Evolutionary conservation across 768 basidiomycete species (phyloP), one percentile per base, ranked within the genome.

Genomic region (Leucocoprinus leucothites): DNA sequence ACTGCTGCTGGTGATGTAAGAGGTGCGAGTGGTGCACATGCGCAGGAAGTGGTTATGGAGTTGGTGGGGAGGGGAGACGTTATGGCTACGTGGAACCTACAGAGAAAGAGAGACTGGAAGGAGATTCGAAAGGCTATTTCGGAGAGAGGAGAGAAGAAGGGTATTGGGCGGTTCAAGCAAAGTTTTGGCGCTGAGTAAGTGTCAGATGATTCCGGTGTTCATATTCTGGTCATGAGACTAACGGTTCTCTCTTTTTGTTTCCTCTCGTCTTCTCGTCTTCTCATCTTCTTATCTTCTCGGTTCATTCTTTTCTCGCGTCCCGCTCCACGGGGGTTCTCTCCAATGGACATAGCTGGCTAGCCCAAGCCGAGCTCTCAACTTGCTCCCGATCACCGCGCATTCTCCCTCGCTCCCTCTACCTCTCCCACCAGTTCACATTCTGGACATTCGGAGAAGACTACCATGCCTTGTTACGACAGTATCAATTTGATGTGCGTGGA

Each of bases 371-470:
- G 65, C 79, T 96, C 3, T 87, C 88, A 47, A 92, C 91, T 0
- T 82, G 68, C 64, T 84, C 87, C 1, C 74, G 70, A 3, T 82
- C 84, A 1, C 72, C 73, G 69, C 73, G 69, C 1, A 73, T 91
- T 34, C 77, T 90, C 0, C 89, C 92, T 5, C 79, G 85, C 0
- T 77, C 89, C 0, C 77, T 97, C 26, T 96, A 96, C 68, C 83
- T 91, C 16, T 82, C 85, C 0, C 89, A 92, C 60, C 91, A 95
- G 57, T 91, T 96, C 65, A 76, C 85, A 9, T 96, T 96, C 74
- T 79, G 82, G 61, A 78, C 83, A 1, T 77, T 93, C 0, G 82
- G 83, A 11, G 83, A 87, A 58, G 86, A 93, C 61, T 91, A 92
- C 64, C 85, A 91, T 53, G 86, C 89, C 0, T 80, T 89, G n/a